These are phyloP conservation scores for Aquilaria yunnanensis DNA, from an alignment of 345 rosid species.

Conservation along the genomic window DNA sequence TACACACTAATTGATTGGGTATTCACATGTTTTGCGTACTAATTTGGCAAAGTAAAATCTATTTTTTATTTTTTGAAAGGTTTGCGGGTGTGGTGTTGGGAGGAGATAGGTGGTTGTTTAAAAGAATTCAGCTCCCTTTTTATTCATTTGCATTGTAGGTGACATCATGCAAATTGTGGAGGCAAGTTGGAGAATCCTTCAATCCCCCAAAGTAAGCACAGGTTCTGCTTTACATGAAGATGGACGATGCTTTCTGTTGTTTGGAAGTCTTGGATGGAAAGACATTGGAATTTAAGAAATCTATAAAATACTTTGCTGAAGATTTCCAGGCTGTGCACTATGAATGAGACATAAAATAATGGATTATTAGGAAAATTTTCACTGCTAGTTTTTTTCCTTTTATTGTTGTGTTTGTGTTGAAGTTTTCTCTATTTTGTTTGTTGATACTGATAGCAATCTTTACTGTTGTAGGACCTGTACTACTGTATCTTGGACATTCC, in stretches of 20 bases:
- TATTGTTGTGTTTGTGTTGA: not conserved
- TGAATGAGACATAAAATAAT: not conserved
- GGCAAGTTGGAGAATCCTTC: conserved; percentile 78
- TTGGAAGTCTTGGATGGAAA: not conserved
- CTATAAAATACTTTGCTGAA: not conserved
- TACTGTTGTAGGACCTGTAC: conserved; percentile 54
- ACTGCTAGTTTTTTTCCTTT: not conserved
- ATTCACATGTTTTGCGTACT: no score
- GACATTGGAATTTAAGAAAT: not conserved
- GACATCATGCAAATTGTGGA: conserved; percentile 65
- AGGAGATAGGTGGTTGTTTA: no score
- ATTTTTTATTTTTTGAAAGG: no score
- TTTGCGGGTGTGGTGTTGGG: no score
- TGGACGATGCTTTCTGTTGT: not conserved
- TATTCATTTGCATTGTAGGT: conserved; percentile 31
- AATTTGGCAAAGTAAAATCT: no score
- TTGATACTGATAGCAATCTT: conserved; percentile 3
- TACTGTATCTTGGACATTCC: conserved; percentile 72
- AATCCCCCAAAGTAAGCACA: conserved; percentile 68
- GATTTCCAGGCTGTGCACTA: not conserved
- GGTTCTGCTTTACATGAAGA: not conserved
- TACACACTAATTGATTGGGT: no score
- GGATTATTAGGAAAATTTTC: no score
- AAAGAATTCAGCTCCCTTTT: no score
- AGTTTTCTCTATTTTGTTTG: not conserved